Evolutionary conservation across 129 eudicot species (phyloP).

Genomic region (Saussurea involucrata): DNA sequence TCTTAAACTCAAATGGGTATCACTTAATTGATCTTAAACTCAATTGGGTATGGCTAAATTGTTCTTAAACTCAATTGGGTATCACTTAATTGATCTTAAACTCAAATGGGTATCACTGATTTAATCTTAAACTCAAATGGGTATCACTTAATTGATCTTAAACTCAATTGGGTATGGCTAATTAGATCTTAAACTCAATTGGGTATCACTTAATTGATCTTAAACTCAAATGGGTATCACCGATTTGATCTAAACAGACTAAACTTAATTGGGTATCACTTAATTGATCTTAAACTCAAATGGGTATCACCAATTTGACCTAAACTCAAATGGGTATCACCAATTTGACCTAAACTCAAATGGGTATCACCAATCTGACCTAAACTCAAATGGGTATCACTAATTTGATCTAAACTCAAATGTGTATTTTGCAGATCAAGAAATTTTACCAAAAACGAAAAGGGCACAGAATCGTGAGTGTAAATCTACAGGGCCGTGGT

Average conservation of each 20-base stretch:
- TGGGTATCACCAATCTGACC: background rate
- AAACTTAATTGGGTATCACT: background rate
- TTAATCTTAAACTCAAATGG: background rate
- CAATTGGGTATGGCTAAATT: background rate
- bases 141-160: background rate
- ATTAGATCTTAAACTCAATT: background rate
- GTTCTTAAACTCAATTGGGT: background rate
- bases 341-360: background rate
- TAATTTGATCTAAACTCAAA: background rate
- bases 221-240: background rate
- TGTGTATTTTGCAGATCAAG: conserved; percentile 45
- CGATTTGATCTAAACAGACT: background rate
- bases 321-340: background rate
- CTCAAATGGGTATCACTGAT: background rate
- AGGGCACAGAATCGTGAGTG: conserved; percentile 55
- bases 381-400: background rate
- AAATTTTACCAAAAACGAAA: conserved; percentile 79
- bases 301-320: background rate
- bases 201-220: background rate
- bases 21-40: background rate
- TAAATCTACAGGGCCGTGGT: conserved; percentile 46
- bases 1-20: background rate
- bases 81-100: background rate
- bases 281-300: background rate
- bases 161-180: background rate